Base-by-base conservation (phyloP, 1,284 basidiomycete species). In the Cutaneotrichosporon sp. region DNA sequence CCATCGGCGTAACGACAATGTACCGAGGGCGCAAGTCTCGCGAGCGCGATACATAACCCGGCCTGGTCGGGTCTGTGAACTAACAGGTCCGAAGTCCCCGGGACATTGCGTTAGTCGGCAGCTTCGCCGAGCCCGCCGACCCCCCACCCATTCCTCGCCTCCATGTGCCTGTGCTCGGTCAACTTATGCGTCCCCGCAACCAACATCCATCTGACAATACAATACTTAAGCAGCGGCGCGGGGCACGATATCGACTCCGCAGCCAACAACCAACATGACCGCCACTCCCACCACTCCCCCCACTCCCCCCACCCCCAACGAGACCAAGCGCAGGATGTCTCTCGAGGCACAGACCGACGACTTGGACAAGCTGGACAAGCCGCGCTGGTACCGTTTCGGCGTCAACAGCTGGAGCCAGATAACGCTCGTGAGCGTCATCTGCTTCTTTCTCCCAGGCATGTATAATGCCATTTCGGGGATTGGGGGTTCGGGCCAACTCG, bases 381-480 rank as follows among this genome's bases (percentile, higher is more conserved):
- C 55, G 2, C n/a, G 55, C 16, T 56, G 55, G 55, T 56, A 56
- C 38, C 36, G 55, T 13, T 36, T 56, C 22, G 38, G 22, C 34
- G 47, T 46, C 31, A 47, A 56, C 53, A 50, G 56, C 40, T 69
- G 68, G 68, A 65, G 63, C 42, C 69, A 70, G 61, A 62, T 70
- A 11, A 36, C 65, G 8, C 60, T 71, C 26, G 69, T 71, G 5
- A 66, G 66, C 5, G 56, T 69, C 14, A 60, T 57, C 21, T 65
- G 64, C 51, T 70, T 70, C 65, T 69, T 65, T 36, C 66, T 63
- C 26, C 64, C 60, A 21, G 65, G 67, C 1, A 67, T 67, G 65
- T 69, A 67, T 61, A 67, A 71, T 51, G 69, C 69, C 5, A 63
- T 71, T 57, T 50, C 56, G 10, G 69, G 69, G 2, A 31, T 71